Percentiles rank a stretch among this genome's conserved stretches.
phyloP scores from a whole-genome alignment of 2,329 filamentous ascomycete species.

The Didymella pinodella region DNA sequence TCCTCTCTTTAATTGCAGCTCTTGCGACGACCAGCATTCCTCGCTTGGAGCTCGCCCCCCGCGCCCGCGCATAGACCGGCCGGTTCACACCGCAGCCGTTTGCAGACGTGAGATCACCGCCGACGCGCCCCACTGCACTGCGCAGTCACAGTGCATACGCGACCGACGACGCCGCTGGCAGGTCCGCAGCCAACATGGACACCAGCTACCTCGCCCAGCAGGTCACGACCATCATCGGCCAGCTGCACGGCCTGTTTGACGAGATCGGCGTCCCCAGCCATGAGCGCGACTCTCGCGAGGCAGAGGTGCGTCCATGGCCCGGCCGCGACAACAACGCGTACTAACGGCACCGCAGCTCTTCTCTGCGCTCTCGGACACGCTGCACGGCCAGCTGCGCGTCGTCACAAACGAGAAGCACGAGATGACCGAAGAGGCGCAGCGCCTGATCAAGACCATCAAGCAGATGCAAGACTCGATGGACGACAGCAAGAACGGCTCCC shows the following conservation, averaged over 20 bases:
- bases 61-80: conserved; percentile 14
- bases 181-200: conserved; percentile 69
- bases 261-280: conserved; percentile 95
- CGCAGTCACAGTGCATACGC: conserved; percentile 46
- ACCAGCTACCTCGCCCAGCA: conserved; percentile 92
- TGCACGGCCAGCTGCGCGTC: conserved; percentile 86
- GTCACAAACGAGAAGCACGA: conserved; percentile 90
- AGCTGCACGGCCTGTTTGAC: conserved; percentile 94
- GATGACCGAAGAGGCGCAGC: conserved; percentile 87
- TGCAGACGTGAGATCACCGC: conserved; percentile 35
- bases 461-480: conserved; percentile 94
- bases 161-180: conserved; percentile 43
- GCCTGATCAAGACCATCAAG: conserved; percentile 82
- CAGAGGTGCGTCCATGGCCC: conserved; percentile 69
- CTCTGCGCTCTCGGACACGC: conserved; percentile 85
- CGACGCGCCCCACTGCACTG: conserved; percentile 28
- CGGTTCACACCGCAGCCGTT: conserved; percentile 12
- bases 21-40: conserved; percentile 20
- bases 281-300: conserved; percentile 88
- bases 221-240: conserved; percentile 90
- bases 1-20: conserved; percentile 22
- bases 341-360: conserved; percentile 71
- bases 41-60: conserved; percentile 13
- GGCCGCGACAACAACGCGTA: neutral
- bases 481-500: conserved; percentile 71